Evolutionary conservation across 345 rosid genomes (phyloP).

Genomic region (Citrus cavaleriei): DNA sequence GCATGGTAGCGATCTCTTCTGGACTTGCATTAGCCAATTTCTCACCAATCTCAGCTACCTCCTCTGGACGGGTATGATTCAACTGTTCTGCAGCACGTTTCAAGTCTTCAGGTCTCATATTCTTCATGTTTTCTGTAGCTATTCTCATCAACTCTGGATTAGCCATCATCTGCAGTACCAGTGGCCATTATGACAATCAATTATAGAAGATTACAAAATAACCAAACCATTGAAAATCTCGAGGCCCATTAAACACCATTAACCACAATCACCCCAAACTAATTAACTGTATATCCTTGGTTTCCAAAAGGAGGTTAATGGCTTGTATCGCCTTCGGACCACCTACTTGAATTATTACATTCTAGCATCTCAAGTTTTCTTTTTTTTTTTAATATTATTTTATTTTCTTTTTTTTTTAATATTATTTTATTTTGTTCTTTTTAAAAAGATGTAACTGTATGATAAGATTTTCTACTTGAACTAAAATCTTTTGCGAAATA

Average conservation of each 20-base stretch:
- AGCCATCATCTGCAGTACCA: conserved; percentile 73
- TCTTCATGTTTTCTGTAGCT: conserved; percentile 95
- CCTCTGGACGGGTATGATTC: conserved; percentile 72
- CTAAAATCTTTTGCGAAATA: no score
- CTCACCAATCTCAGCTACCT: conserved; percentile 86
- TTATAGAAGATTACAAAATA: background rate
- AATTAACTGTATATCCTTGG: background rate
- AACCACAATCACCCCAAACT: background rate
- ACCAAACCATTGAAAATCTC: background rate
- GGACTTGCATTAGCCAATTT: conserved; percentile 86
- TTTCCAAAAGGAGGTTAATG: background rate
- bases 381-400: no score
- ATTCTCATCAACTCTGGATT: conserved; percentile 94
- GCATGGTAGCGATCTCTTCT: conserved; percentile 80
- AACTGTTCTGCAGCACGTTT: conserved; percentile 88
- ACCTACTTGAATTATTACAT: background rate
- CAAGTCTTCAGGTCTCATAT: conserved; percentile 86
- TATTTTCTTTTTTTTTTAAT: no score
- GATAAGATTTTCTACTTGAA: no score
- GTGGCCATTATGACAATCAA: background rate
- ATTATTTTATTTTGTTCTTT: no score
- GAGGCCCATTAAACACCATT: background rate
- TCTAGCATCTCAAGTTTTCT: background rate
- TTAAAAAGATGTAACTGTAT: no score
- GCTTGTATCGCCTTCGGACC: background rate